These are phyloP conservation scores for Auricularia sp. DNA, from an alignment of 768 basidiomycete species.

Conservation along the genomic window DNA sequence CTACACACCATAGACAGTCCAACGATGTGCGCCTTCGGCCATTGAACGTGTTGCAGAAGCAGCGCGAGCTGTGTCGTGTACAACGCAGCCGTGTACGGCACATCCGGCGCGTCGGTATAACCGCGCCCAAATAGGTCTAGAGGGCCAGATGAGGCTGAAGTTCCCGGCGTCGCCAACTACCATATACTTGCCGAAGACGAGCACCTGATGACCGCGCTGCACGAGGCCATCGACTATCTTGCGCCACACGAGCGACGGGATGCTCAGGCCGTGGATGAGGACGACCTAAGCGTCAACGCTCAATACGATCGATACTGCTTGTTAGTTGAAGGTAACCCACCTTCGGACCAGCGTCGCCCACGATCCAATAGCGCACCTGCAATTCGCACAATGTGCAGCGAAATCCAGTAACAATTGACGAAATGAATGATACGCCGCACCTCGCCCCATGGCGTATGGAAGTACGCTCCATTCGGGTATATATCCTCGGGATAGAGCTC, in stretches of 20 bases:
- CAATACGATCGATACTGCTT: not conserved
- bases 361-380: not conserved
- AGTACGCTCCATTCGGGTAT: constrained; percentile 29
- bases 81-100: constrained; percentile 52
- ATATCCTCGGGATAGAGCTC: constrained; percentile 63
- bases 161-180: not conserved
- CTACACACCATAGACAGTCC: constrained; percentile 66
- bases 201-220: constrained; percentile 55
- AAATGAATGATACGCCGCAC: not conserved
- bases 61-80: constrained; percentile 74
- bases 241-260: constrained; percentile 70
- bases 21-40: constrained; percentile 54
- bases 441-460: not conserved
- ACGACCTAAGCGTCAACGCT: constrained; percentile 39
- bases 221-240: constrained; percentile 60
- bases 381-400: not conserved
- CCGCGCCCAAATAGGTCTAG: constrained; percentile 74
- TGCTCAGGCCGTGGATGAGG: constrained; percentile 67
- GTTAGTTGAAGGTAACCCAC: not conserved
- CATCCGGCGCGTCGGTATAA: constrained; percentile 71
- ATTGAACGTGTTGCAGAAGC: constrained; percentile 67
- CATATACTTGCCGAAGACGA: constrained; percentile 52
- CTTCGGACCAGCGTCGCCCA: constrained; percentile 34
- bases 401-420: not conserved
- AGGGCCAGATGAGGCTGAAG: not conserved